These are phyloP conservation scores for Poterioochromonas sp. DNA, from an alignment of 352 stramenopile genomes.

Conservation along the genomic window DNA sequence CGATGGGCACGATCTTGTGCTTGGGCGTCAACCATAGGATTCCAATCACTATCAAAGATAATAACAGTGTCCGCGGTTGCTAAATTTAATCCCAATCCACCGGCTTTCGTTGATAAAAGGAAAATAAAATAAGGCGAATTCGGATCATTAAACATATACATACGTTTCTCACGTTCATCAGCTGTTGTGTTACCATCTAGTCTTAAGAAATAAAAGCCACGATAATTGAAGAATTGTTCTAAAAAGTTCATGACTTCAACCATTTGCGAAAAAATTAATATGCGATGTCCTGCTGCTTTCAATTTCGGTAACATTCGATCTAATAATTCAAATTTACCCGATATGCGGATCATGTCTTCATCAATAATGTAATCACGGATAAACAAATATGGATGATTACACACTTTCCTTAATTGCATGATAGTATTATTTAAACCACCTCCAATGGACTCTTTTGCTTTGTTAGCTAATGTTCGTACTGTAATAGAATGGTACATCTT, in stretches of 20 bases:
- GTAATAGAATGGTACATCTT: slow-evolving; percentile 73
- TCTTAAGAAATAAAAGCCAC: slow-evolving; percentile 78
- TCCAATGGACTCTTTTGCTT: slow-evolving; percentile 33
- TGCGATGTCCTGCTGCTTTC: slow-evolving; percentile 82
- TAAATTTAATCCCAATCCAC: slow-evolving; percentile 94
- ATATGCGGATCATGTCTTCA: slow-evolving; percentile 68
- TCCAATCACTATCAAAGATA: slow-evolving; percentile 99
- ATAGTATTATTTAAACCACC: slow-evolving; percentile 87
- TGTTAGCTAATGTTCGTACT: not conserved
- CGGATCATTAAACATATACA: slow-evolving; percentile 95
- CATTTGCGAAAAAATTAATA: slow-evolving; percentile 99
- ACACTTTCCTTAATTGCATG: slow-evolving; percentile 98
- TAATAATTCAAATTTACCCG: slow-evolving; percentile 91
- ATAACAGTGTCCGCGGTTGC: slow-evolving; percentile 96
- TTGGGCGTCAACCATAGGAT: slow-evolving; percentile 84
- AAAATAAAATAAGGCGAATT: slow-evolving; percentile 94
- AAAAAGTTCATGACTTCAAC: slow-evolving; percentile 98
- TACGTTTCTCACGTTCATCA: slow-evolving; percentile 66
- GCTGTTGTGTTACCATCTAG: slow-evolving; percentile 77
- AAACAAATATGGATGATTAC: slow-evolving; percentile 98
- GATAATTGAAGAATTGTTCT: slow-evolving; percentile 92
- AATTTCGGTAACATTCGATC: slow-evolving; percentile 88
- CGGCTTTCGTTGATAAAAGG: slow-evolving; percentile 89
- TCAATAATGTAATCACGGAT: slow-evolving; percentile 47
- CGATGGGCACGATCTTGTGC: slow-evolving; percentile 96